Evolutionary conservation across 306 rosid genomes (phyloP).

Genomic region (Prunus fruticosa): DNA sequence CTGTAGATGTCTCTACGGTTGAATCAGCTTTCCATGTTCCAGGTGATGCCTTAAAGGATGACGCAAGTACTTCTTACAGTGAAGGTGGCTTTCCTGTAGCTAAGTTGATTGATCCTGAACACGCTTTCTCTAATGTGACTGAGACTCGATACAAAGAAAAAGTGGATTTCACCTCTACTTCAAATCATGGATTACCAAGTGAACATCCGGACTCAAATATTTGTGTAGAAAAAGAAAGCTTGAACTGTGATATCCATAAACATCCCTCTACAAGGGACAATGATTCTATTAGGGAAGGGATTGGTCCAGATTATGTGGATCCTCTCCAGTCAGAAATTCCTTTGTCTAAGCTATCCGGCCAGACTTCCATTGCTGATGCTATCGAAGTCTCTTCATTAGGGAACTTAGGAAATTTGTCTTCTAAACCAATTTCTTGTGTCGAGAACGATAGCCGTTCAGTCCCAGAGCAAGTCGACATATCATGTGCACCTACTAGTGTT

Average conservation of each 20-base stretch:
- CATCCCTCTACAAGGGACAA: slow-evolving; percentile 24
- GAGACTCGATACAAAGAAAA: slow-evolving; percentile 35
- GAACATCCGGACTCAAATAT: slow-evolving; percentile 25
- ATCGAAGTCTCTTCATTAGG: slow-evolving; percentile 18
- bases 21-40: slow-evolving; percentile 21
- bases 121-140: slow-evolving; percentile 23
- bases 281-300: slow-evolving; percentile 29
- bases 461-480: slow-evolving; percentile 27
- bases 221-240: slow-evolving; percentile 23
- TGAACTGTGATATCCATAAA: slow-evolving; percentile 16
- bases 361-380: slow-evolving; percentile 30
- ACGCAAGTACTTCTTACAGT: slow-evolving; percentile 22
- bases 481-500: slow-evolving; percentile 23
- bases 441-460: slow-evolving; percentile 30
- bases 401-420: slow-evolving; percentile 17
- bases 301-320: slow-evolving; percentile 31
- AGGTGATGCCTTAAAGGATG: slow-evolving; percentile 31
- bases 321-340: slow-evolving; percentile 28
- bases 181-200: slow-evolving; percentile 24
- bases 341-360: slow-evolving; percentile 23
- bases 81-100: slow-evolving; percentile 29
- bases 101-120: slow-evolving; percentile 30
- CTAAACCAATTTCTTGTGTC: slow-evolving; percentile 19
- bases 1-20: slow-evolving; percentile 28
- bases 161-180: slow-evolving; percentile 29